phyloP scores from a whole-genome alignment of 2,329 filamentous ascomycete genomes.

The Alternaria burnsii region DNA sequence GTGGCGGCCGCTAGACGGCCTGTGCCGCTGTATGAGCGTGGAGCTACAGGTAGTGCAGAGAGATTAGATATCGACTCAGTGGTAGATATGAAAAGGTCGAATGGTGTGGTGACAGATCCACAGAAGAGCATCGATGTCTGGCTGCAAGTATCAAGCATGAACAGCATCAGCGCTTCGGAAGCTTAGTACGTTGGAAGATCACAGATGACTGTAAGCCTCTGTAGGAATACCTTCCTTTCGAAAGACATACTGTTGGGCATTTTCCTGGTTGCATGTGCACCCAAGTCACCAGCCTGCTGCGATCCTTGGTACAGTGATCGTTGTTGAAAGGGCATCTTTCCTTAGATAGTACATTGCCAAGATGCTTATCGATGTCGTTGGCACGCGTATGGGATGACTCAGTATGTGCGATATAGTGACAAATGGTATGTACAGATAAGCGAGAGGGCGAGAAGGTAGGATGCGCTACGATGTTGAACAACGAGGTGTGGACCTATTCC shows the following conservation, averaged over 20 bases:
- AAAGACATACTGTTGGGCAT: background rate
- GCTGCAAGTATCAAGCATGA: background rate
- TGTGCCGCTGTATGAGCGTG: constrained; percentile 1
- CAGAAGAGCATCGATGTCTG: background rate
- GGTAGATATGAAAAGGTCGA: background rate
- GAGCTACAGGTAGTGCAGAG: background rate
- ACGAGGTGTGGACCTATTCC: background rate
- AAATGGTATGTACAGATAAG: background rate
- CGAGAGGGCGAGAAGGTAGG: background rate
- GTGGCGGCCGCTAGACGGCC: background rate
- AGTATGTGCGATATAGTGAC: background rate
- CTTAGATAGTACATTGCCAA: background rate
- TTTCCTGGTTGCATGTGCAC: background rate
- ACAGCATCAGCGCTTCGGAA: background rate
- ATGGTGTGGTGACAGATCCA: background rate
- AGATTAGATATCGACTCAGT: background rate
- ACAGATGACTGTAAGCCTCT: background rate
- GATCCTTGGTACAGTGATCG: background rate
- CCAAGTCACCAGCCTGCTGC: background rate
- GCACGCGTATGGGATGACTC: background rate
- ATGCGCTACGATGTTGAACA: background rate
- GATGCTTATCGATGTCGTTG: background rate
- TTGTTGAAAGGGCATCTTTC: background rate
- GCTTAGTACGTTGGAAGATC: background rate
- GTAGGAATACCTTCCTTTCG: background rate